Conservation (phyloP, 2,329 filamentous ascomycete genomes). For the Colletotrichum ledebouriae region DNA sequence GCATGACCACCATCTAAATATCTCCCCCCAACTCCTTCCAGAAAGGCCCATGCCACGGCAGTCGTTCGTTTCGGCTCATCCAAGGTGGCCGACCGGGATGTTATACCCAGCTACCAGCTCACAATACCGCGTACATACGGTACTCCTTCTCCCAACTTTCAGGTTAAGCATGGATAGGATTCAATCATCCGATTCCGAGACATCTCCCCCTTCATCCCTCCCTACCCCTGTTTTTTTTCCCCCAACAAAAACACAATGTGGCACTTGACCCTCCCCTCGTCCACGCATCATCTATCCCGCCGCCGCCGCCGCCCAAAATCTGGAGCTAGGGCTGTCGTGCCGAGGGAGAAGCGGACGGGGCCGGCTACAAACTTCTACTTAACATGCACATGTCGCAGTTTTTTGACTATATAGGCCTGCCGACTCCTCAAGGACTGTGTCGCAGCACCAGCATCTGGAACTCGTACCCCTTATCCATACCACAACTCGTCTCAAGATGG, state of each 20-base stretch:
- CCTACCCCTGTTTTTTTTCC: neutral
- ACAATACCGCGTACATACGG: neutral
- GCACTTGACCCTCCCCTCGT: slow-evolving; percentile 1
- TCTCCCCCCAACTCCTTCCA: neutral
- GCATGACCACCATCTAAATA: no score
- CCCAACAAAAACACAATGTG: slow-evolving; percentile 34
- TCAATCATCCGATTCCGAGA: slow-evolving; percentile 21
- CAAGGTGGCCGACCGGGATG: neutral
- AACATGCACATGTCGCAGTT: neutral
- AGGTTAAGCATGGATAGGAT: neutral
- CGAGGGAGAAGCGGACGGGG: slow-evolving; percentile 3
- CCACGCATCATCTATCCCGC: neutral
- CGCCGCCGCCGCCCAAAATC: slow-evolving; percentile 5
- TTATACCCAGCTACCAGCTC: no score
- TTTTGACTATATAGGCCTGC: no score
- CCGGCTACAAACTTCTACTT: slow-evolving; percentile 1
- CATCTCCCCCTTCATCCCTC: neutral
- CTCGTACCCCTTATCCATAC: neutral
- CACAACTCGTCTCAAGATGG: neutral
- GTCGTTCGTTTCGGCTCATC: slow-evolving; percentile 6
- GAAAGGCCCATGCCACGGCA: slow-evolving; percentile 14
- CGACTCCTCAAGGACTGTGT: no score
- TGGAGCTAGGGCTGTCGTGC: slow-evolving; percentile 6
- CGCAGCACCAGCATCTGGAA: neutral
- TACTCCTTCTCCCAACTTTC: no score